A percentile compares a stretch with the other conserved stretches of the same genome.
Evolutionary conservation across 305 asterid genomes (phyloP).

Genomic region (Rubia peregrina): DNA sequence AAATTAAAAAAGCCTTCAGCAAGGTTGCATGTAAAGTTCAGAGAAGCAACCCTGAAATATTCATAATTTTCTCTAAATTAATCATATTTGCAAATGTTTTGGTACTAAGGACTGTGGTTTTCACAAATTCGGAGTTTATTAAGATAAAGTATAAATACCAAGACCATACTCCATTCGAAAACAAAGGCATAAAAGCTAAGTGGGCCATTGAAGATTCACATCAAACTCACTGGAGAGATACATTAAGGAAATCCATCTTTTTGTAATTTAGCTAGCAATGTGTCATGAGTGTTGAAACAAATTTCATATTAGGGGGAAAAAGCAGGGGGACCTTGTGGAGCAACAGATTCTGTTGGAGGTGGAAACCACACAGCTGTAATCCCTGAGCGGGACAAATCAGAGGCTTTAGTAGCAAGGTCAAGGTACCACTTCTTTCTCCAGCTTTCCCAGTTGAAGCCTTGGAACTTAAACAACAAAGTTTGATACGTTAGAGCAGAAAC

Average conservation of each 20-base stretch:
- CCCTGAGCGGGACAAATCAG: conserved; percentile 40
- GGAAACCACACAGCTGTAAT: conserved; percentile 43
- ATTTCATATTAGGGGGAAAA: not conserved
- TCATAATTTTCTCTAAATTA: not conserved
- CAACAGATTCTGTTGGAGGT: conserved; percentile 46
- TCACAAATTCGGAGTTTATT: not conserved
- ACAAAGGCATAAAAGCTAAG: not conserved
- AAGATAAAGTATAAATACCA: not conserved
- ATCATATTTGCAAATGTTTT: not conserved
- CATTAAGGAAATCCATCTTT: not conserved
- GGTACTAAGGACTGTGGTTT: not conserved
- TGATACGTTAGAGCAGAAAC: not conserved
- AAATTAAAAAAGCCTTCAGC: not conserved
- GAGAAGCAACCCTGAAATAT: conserved; percentile 1
- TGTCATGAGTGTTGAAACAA: not conserved
- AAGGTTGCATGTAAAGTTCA: not conserved
- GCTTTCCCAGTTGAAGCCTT: conserved; percentile 51
- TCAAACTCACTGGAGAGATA: not conserved
- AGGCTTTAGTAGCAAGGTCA: conserved; percentile 36
- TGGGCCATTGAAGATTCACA: not conserved
- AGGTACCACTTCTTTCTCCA: conserved; percentile 39
- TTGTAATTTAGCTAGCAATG: not conserved
- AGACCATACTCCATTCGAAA: not conserved
- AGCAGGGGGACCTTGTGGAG: conserved; percentile 35
- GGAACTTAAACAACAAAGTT: conserved; percentile 20